Base-by-base conservation (phyloP, 345 rosid species). In the Arabidopsis arenosa region DNA sequence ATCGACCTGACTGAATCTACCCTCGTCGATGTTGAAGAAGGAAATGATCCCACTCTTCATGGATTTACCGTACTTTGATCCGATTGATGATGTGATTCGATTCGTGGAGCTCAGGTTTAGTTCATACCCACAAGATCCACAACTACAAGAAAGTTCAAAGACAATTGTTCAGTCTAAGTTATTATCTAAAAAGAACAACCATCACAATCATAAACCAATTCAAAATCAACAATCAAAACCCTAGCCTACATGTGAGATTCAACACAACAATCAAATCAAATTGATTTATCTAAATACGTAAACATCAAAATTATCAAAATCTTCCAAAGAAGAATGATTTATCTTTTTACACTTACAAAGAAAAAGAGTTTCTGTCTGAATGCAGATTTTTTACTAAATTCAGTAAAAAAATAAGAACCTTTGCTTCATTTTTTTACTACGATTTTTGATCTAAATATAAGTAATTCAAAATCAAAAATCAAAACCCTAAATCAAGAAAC, bases 61-160 rank as follows among this genome's bases (percentile, higher is more conserved):
- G 9, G 96, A 95, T 80, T 95, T 95, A 39, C 96, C 92, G 47
- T 95, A 95, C 72, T 92, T 92, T 1, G 91, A 88, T 76, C 97
- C 97, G 8, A 95, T 90, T 1, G 85, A 77, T 5, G 99, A 80
- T 4, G 90, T 92, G 85, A 85, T 95, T 35, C 99, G 86, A 73
- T 88, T 95, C 14, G 88, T 85, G n/a, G 99, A 92, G 82, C 90
- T 88, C 47, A 95, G 79, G 83, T 89, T 92, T 66, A 92, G 82
- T 79, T 92, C 99, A 52, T 89, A 95, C 40, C 97, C 97, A 72
- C 99, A 95, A 47, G 86, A 78, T 57, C 99, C 99, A 57, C 99
- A 95, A 74, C 99, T 95, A 90, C 86, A 86, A 39, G n/a, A 80
- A 47, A 45, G 33, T 68, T 15, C 15, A 45, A 67, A 1, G 14